Conservation (phyloP, 1,139 yeast species). For the Meyerozyma smithsonii region DNA sequence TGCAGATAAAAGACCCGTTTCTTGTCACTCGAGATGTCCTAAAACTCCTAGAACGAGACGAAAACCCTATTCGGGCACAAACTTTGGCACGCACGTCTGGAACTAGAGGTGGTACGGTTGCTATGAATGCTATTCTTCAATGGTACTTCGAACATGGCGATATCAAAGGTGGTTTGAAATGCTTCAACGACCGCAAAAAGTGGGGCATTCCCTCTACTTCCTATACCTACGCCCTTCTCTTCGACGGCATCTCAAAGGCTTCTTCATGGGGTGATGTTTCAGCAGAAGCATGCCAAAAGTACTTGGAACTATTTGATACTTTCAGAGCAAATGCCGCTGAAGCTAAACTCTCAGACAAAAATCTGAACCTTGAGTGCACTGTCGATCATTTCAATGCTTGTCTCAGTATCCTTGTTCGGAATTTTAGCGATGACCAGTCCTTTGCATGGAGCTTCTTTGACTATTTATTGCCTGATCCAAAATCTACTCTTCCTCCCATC, state of each 20-base stretch:
- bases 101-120: conserved; percentile 46
- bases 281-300: conserved; percentile 17
- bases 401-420: conserved; percentile 31
- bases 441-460: conserved; percentile 40
- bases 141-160: conserved; percentile 41
- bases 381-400: conserved; percentile 37
- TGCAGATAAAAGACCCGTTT: conserved; percentile 52
- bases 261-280: conserved; percentile 32
- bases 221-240: conserved; percentile 51
- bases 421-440: conserved; percentile 28
- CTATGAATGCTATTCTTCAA: conserved; percentile 54
- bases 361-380: conserved; percentile 11
- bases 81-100: conserved; percentile 47
- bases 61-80: conserved; percentile 46
- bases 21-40: conserved; percentile 49
- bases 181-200: conserved; percentile 52
- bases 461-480: conserved; percentile 18
- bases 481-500: conserved; percentile 12
- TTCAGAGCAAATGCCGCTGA: conserved; percentile 4
- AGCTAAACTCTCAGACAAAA: background rate
- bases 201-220: conserved; percentile 54
- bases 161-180: conserved; percentile 41
- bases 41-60: conserved; percentile 45
- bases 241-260: conserved; percentile 50
- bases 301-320: conserved; percentile 21